Evolutionary conservation across 129 eudicot genomes (phyloP).

Genomic region (Chrysanthemum makinoi): DNA sequence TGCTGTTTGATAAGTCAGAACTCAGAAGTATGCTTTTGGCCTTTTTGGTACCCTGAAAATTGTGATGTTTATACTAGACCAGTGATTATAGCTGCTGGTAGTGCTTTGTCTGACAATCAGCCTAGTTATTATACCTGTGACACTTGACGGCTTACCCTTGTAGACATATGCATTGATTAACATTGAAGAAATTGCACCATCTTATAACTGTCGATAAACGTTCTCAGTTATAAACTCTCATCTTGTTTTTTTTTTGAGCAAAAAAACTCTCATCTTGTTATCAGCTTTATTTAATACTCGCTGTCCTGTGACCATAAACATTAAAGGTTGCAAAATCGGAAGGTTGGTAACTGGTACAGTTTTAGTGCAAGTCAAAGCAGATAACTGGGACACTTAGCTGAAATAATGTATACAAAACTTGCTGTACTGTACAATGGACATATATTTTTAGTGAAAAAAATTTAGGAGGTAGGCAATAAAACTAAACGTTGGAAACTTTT

Average conservation of each 20-base stretch:
- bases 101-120: not conserved
- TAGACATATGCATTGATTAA: not conserved
- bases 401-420: too few species aligned
- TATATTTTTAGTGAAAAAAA: not conserved
- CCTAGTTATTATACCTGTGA: not conserved
- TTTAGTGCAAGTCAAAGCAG: not conserved
- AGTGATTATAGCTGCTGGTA: not conserved
- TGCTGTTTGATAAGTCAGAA: not conserved
- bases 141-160: not conserved
- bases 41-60: too few species aligned
- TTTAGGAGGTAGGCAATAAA: not conserved
- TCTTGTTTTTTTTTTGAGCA: too few species aligned
- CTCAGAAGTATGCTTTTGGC: not conserved
- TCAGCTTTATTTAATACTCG: not conserved
- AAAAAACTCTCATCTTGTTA: not conserved
- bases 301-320: not conserved
- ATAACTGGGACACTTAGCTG: too few species aligned
- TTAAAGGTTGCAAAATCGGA: not conserved
- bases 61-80: too few species aligned
- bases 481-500: not conserved
- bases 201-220: not conserved
- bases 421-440: not conserved
- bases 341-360: not conserved
- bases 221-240: not conserved
- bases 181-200: not conserved